phyloP scores from a whole-genome alignment of 2,329 filamentous ascomycete species.

The Metarhizium robertsii region DNA sequence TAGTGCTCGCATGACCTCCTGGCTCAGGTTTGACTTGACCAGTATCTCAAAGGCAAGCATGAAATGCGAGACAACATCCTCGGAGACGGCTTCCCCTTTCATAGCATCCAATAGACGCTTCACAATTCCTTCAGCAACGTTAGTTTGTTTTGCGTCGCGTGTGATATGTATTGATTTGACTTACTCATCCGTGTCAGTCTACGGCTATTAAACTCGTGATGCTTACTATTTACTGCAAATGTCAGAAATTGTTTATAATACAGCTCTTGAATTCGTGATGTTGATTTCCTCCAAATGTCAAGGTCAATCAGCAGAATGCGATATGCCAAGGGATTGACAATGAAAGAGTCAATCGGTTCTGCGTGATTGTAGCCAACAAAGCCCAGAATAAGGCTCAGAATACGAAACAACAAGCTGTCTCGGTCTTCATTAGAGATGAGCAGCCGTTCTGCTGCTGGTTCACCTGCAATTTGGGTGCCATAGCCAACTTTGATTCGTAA shows the following conservation, averaged over 20 bases:
- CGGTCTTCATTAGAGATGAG: conserved; percentile 41
- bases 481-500: conserved; percentile 73
- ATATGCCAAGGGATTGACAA: conserved; percentile 92
- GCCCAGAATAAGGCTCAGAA: conserved; percentile 68
- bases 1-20: conserved; percentile 76
- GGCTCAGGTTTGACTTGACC: conserved; percentile 70
- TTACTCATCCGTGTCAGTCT: conserved; percentile 83
- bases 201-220: conserved; percentile 85
- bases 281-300: conserved; percentile 82
- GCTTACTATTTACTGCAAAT: conserved; percentile 83
- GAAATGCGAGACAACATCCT: conserved; percentile 66
- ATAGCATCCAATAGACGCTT: conserved; percentile 84
- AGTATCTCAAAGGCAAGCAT: conserved; percentile 71
- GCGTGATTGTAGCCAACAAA: conserved; percentile 84
- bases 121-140: conserved; percentile 59
- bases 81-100: conserved; percentile 70
- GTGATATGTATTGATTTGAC: conserved; percentile 20
- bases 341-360: conserved; percentile 78
- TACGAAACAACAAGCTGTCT: conserved; percentile 46
- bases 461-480: conserved; percentile 20
- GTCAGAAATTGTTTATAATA: conserved; percentile 90
- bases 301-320: conserved; percentile 85
- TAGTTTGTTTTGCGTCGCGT: conserved; percentile 3
- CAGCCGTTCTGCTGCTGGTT: conserved; percentile 28
- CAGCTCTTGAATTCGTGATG: conserved; percentile 66